Evolutionary conservation across 148 eudicot genomes (phyloP).

Genomic region (Diospyros kaki): DNA sequence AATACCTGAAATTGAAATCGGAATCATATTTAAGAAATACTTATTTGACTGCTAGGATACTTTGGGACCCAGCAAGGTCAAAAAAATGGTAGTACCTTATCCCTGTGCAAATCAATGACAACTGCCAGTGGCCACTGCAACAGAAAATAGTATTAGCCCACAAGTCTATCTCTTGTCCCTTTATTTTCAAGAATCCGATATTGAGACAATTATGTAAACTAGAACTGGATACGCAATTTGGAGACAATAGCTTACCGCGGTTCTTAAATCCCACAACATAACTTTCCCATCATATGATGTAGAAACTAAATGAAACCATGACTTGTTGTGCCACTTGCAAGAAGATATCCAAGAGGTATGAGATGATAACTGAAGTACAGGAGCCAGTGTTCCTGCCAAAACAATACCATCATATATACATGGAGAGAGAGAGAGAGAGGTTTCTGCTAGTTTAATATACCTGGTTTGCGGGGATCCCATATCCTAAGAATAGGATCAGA

Average conservation of each 20-base stretch:
- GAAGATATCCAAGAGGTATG: conserved; percentile 92
- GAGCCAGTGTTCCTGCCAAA: conserved; percentile 70
- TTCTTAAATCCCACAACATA: no score
- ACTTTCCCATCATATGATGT: no score
- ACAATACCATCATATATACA: conserved; percentile 7
- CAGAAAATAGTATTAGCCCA: conserved; percentile 15
- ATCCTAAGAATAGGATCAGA: no score
- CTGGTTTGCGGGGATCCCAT: no score
- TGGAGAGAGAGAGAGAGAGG: conserved; percentile 15
- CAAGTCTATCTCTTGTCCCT: not conserved
- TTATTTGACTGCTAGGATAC: not conserved
- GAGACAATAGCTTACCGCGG: no score
- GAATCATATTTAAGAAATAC: not conserved
- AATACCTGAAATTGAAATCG: conserved; percentile 47
- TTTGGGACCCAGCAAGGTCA: not conserved
- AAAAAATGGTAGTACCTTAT: conserved; percentile 60
- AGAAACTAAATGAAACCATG: no score
- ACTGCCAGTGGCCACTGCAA: conserved; percentile 88
- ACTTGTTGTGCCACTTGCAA: no score
- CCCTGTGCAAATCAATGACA: conserved; percentile 74
- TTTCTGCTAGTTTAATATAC: no score
- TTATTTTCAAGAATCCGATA: not conserved
- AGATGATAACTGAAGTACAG: conserved; percentile 76
- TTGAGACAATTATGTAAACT: no score
- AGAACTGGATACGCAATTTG: no score